Conservation (phyloP, 1,284 basidiomycete genomes). For the Ganoderma resinaceum region DNA sequence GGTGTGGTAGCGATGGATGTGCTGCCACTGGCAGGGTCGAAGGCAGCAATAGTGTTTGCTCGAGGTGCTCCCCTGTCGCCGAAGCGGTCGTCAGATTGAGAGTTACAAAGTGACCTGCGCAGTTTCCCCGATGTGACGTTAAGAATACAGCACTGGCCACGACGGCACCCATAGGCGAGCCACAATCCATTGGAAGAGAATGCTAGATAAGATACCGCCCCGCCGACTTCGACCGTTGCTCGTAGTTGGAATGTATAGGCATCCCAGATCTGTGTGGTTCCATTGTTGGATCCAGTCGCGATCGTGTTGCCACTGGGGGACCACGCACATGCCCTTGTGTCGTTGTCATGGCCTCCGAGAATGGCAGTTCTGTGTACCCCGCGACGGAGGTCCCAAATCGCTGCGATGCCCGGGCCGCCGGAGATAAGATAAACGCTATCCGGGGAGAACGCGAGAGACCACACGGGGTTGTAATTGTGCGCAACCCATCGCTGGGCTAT, state of each 20-base stretch:
- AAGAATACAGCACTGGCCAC: not conserved
- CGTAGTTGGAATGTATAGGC: not conserved
- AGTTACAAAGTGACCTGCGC: not conserved
- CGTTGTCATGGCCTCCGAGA: not conserved
- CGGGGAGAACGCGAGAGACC: not conserved
- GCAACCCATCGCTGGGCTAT: not conserved
- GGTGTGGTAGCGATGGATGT: not conserved
- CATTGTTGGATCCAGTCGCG: not conserved
- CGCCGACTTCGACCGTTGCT: not conserved
- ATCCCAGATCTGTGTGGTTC: not conserved
- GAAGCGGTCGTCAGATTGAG: not conserved
- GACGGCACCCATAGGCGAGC: not conserved
- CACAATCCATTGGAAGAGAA: not conserved
- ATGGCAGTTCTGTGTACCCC: not conserved
- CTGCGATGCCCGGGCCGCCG: not conserved
- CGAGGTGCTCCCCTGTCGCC: not conserved
- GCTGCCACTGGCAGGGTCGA: not conserved
- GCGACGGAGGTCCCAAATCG: not conserved
- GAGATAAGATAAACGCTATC: not conserved
- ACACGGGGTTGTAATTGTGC: not conserved
- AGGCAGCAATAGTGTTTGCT: not conserved
- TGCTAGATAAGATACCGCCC: not conserved
- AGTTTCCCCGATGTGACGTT: not conserved
- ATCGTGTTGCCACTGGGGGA: not conserved
- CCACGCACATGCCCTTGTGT: not conserved